Evolutionary conservation across 768 basidiomycete species (phyloP).

Genomic region (Russula foetens): DNA sequence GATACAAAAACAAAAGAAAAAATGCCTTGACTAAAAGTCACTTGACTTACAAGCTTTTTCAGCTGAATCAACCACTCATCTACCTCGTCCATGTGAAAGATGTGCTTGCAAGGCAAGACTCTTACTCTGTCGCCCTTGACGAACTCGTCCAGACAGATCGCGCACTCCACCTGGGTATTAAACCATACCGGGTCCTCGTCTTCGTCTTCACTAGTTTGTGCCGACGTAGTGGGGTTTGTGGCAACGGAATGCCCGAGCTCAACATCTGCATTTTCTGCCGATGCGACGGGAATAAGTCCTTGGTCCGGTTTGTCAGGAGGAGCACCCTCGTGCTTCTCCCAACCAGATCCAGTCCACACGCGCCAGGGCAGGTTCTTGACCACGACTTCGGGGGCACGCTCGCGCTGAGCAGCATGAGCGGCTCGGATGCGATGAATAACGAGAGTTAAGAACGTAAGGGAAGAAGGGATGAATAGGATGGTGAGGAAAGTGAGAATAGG

Average conservation of each 20-base stretch:
- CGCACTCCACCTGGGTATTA: slow-evolving; percentile 77
- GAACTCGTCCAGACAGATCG: slow-evolving; percentile 88
- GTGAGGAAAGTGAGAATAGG: slow-evolving; percentile 82
- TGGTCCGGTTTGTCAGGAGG: slow-evolving; percentile 1
- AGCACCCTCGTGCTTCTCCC: slow-evolving; percentile 63
- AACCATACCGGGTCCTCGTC: slow-evolving; percentile 58
- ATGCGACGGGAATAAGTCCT: not conserved
- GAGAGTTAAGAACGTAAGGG: slow-evolving; percentile 82
- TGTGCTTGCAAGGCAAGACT: slow-evolving; percentile 88
- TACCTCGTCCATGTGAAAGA: slow-evolving; percentile 89
- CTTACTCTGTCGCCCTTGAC: slow-evolving; percentile 82
- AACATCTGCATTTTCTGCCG: slow-evolving; percentile 15
- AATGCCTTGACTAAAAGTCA: slow-evolving; percentile 5
- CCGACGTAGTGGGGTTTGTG: slow-evolving; percentile 18
- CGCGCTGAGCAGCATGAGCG: slow-evolving; percentile 71
- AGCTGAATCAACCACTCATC: slow-evolving; percentile 89
- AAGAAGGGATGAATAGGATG: slow-evolving; percentile 83
- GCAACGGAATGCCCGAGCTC: slow-evolving; percentile 13
- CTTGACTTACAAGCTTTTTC: slow-evolving; percentile 74
- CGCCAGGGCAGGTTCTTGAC: slow-evolving; percentile 76
- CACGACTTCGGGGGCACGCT: slow-evolving; percentile 74
- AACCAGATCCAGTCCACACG: slow-evolving; percentile 73
- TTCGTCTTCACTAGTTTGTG: slow-evolving; percentile 22
- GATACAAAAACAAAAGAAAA: slow-evolving; percentile 7
- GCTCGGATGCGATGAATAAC: slow-evolving; percentile 84